These are phyloP conservation scores for Inga laurina DNA, from an alignment of 306 rosid genomes.

Conservation along the genomic window DNA sequence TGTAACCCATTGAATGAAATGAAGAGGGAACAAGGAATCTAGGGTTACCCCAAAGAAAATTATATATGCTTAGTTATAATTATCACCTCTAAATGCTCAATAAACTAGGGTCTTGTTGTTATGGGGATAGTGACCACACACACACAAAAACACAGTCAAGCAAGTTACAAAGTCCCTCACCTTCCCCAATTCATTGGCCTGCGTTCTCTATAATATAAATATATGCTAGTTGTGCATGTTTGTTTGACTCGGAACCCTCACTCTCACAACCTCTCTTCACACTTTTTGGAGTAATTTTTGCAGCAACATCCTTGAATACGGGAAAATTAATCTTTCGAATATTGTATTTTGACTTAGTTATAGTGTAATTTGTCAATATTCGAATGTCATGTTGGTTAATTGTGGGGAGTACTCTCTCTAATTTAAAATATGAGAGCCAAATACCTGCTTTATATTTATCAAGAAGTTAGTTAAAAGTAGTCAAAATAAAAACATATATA, in stretches of 20 bases:
- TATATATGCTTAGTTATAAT: constrained; percentile 32
- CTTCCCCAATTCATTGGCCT: constrained; percentile 68
- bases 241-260: constrained; percentile 2
- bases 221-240: not conserved
- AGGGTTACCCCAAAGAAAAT: constrained; percentile 52
- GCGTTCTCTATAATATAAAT: constrained; percentile 37
- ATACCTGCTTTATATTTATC: no score
- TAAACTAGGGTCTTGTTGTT: not conserved
- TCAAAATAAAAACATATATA: no score
- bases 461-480: no score
- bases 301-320: not conserved
- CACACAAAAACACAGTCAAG: constrained; percentile 5
- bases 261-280: constrained; percentile 1
- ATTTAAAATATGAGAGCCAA: no score
- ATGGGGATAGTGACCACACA: not conserved
- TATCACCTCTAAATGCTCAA: not conserved
- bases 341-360: no score
- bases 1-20: constrained; percentile 28
- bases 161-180: constrained; percentile 27
- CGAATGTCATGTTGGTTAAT: no score
- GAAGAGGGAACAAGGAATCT: constrained; percentile 62
- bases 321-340: no score
- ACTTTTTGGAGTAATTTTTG: not conserved
- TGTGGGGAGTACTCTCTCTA: no score
- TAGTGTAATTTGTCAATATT: no score